Conservation (phyloP, 441 rosid species). For the Gossypium gossypioides region DNA sequence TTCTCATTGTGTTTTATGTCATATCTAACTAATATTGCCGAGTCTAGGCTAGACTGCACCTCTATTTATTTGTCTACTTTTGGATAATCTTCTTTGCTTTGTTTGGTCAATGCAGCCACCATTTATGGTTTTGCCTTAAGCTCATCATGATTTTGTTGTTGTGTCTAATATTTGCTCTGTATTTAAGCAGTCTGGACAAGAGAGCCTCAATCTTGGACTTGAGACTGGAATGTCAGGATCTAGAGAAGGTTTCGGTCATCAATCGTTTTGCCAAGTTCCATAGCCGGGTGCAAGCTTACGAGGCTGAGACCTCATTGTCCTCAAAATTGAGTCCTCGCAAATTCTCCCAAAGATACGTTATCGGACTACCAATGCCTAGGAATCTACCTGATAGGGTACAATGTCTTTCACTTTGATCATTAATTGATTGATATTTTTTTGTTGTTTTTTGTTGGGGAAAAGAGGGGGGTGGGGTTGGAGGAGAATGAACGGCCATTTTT, state of each 20-base stretch:
- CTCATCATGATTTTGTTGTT: not conserved
- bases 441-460: not conserved
- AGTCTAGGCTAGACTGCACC: no score
- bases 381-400: constrained; percentile 73
- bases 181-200: constrained; percentile 57
- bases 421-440: constrained; percentile 26
- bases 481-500: no score
- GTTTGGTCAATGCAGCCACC: not conserved
- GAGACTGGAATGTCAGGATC: constrained; percentile 62
- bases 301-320: constrained; percentile 35
- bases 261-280: constrained; percentile 88
- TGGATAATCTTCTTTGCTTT: not conserved
- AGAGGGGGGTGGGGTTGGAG: no score
- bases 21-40: no score
- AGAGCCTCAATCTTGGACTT: constrained; percentile 47
- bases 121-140: not conserved
- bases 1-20: no score
- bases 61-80: not conserved
- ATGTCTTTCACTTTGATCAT: constrained; percentile 67
- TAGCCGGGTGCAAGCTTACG: constrained; percentile 37
- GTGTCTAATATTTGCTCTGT: not conserved
- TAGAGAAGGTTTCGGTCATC: constrained; percentile 67
- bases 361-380: constrained; percentile 57
- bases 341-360: constrained; percentile 56
- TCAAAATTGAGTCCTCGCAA: constrained; percentile 31